phyloP scores from a whole-genome alignment of 768 basidiomycete species.

The Mycena polygramma region DNA sequence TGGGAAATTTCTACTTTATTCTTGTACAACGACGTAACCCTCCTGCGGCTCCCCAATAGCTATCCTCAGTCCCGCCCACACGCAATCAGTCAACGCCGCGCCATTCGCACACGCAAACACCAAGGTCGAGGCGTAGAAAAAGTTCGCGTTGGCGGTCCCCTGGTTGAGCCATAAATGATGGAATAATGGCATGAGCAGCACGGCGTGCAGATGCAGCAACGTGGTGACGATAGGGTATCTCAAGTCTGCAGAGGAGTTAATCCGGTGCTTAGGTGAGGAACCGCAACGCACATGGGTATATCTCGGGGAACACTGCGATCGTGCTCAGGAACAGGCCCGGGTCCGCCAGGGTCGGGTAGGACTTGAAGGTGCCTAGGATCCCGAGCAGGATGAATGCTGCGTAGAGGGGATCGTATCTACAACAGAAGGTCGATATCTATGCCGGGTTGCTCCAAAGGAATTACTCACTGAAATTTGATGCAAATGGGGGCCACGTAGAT shows the following conservation, averaged over 20 bases:
- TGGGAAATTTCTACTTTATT: conserved; percentile 49
- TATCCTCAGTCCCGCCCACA: conserved; percentile 86
- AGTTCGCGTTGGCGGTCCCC: conserved; percentile 97
- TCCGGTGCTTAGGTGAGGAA: conserved; percentile 5
- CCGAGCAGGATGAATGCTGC: conserved; percentile 83
- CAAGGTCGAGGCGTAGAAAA: conserved; percentile 96
- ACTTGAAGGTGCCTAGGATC: conserved; percentile 86
- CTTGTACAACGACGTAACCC: conserved; percentile 70
- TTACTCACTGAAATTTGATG: conserved; percentile 85
- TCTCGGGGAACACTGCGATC: conserved; percentile 86
- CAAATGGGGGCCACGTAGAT: conserved; percentile 89
- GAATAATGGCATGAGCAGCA: conserved; percentile 90
- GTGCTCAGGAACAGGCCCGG: conserved; percentile 88
- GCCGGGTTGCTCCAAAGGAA: neutral
- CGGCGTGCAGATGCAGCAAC: conserved; percentile 86
- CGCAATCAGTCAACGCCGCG: conserved; percentile 82
- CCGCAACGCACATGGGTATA: conserved; percentile 74
- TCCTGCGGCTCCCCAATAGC: conserved; percentile 71
- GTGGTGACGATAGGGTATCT: conserved; percentile 87
- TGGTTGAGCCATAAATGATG: conserved; percentile 92
- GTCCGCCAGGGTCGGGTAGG: conserved; percentile 93
- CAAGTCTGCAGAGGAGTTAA: conserved; percentile 66
- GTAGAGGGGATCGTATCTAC: conserved; percentile 87
- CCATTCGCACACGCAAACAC: conserved; percentile 94
- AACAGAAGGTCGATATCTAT: conserved; percentile 9